phyloP scores from a whole-genome alignment of 2,329 filamentous ascomycete genomes.

The Microdochium nivale region DNA sequence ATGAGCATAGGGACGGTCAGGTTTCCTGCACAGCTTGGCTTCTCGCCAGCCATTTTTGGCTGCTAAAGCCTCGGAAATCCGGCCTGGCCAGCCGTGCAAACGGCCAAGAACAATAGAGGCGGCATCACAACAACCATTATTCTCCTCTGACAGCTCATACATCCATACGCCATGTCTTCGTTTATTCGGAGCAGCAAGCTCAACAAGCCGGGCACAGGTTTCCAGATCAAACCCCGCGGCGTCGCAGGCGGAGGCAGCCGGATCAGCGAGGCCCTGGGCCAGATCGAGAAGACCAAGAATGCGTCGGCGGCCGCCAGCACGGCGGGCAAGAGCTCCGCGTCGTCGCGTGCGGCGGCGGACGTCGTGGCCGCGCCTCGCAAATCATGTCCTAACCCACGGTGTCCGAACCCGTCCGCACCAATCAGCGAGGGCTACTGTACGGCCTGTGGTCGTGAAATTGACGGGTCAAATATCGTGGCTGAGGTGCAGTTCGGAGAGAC shows the following conservation, averaged over 20 bases:
- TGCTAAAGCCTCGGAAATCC: background rate
- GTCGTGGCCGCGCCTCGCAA: constrained; percentile 23
- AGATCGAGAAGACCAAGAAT: constrained; percentile 13
- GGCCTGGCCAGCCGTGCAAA: background rate
- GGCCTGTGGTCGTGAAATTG: constrained; percentile 75
- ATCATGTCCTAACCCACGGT: constrained; percentile 51
- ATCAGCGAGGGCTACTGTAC: constrained; percentile 63
- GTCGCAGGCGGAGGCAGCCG: constrained; percentile 41
- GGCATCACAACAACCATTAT: background rate
- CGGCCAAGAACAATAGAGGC: background rate
- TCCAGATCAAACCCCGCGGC: constrained; percentile 32
- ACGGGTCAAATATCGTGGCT: constrained; percentile 81
- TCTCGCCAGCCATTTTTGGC: background rate
- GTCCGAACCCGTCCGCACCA: constrained; percentile 45
- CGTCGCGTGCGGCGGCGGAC: constrained; percentile 9
- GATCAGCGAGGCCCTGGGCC: constrained; percentile 32
- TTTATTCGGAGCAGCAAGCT: constrained; percentile 33
- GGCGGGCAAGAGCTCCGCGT: constrained; percentile 8
- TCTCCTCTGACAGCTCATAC: background rate
- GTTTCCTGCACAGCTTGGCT: background rate
- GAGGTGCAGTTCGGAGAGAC: constrained; percentile 90
- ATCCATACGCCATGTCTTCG: constrained; percentile 31
- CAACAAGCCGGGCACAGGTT: constrained; percentile 23
- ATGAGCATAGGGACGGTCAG: no score
- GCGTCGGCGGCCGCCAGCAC: constrained; percentile 12